A percentile compares a stretch with the other conserved stretches of the same genome.
Evolutionary conservation across 805 yeast genomes (phyloP).

Genomic region (Ogataea ganodermae): DNA sequence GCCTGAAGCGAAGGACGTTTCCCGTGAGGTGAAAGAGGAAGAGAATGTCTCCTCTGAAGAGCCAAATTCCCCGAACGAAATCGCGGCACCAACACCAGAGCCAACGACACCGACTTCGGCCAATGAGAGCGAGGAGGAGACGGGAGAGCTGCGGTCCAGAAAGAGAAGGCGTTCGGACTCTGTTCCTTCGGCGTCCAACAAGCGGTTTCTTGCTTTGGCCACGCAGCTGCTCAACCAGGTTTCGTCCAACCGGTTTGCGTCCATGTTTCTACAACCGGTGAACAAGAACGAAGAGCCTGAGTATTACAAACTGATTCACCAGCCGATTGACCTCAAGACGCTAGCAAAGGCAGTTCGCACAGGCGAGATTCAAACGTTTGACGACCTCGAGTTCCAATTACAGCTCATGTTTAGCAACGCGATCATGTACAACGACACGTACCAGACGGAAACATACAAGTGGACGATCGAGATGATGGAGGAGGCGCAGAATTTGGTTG

Average conservation of each 20-base stretch:
- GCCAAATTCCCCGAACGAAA: constrained; percentile 15
- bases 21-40: not conserved
- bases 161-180: constrained; percentile 26
- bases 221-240: constrained; percentile 63
- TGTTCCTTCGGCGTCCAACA: constrained; percentile 32
- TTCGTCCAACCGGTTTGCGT: constrained; percentile 69
- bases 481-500: constrained; percentile 59
- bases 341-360: constrained; percentile 59
- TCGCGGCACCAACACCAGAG: constrained; percentile 23
- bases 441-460: constrained; percentile 56
- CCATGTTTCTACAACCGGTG: constrained; percentile 73
- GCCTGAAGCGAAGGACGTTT: not conserved
- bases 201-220: constrained; percentile 63
- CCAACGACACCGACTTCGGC: constrained; percentile 21
- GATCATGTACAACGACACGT: constrained; percentile 71
- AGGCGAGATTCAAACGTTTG: constrained; percentile 49
- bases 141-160: constrained; percentile 8
- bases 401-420: constrained; percentile 83
- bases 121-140: constrained; percentile 12
- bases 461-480: constrained; percentile 72
- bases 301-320: constrained; percentile 59
- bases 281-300: constrained; percentile 67
- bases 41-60: too few species aligned
- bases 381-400: constrained; percentile 65
- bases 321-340: constrained; percentile 70